Evolutionary conservation across 2,329 filamentous ascomycete genomes (phyloP).

Genomic region (Raffaelea deltoideospora): DNA sequence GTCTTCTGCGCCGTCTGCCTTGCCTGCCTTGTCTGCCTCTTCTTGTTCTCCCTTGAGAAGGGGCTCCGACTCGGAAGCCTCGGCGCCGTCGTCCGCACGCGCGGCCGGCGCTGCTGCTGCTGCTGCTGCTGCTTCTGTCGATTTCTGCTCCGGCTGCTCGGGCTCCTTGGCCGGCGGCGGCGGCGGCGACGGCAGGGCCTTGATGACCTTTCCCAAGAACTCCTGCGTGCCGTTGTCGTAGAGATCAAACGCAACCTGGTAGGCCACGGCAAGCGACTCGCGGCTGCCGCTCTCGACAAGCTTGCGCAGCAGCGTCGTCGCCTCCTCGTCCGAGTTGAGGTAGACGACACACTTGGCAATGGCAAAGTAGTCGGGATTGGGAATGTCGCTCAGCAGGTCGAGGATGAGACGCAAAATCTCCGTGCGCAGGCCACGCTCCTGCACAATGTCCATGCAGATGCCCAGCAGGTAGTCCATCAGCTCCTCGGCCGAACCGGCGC

Average conservation of each 20-base stretch:
- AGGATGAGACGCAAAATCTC: constrained; percentile 83
- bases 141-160: constrained; percentile 19
- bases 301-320: constrained; percentile 68
- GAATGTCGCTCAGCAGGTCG: constrained; percentile 86
- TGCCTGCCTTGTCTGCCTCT: constrained; percentile 37
- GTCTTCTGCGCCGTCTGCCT: constrained; percentile 15
- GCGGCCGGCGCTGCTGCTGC: constrained; percentile 12
- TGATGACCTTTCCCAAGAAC: constrained; percentile 79
- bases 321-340: constrained; percentile 80
- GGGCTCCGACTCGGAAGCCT: constrained; percentile 28
- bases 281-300: constrained; percentile 68
- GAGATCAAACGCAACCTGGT: constrained; percentile 94
- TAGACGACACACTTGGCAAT: constrained; percentile 98
- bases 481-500: constrained; percentile 59
- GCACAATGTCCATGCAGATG: constrained; percentile 95
- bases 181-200: constrained; percentile 51
- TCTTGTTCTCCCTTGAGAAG: constrained; percentile 29
- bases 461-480: constrained; percentile 92
- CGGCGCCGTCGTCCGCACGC: constrained; percentile 26
- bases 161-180: constrained; percentile 28
- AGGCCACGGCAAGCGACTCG: constrained; percentile 70
- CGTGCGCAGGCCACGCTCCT: constrained; percentile 72
- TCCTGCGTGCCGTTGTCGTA: constrained; percentile 99
- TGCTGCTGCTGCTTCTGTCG: constrained; percentile 25
- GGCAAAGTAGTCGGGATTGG: constrained; percentile 89